A percentile compares a stretch with the other conserved stretches of the same genome.
Conservation (phyloP, 2,329 filamentous ascomycete genomes). For the Botrytis paeoniae region DNA sequence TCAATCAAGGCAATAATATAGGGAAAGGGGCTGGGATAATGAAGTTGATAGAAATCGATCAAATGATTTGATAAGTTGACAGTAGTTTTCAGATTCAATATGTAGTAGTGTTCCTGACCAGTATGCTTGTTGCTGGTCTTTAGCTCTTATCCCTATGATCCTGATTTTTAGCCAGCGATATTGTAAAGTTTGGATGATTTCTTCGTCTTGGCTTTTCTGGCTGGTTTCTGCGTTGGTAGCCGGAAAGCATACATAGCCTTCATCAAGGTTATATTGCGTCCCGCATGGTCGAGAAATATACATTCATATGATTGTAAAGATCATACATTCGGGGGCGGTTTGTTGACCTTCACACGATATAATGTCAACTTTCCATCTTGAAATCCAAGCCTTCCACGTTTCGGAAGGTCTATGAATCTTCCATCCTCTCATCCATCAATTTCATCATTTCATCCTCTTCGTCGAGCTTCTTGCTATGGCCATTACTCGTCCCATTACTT, state of each 20-base stretch:
- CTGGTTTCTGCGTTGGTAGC: background rate
- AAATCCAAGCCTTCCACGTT: background rate
- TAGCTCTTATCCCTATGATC: background rate
- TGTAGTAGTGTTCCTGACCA: background rate
- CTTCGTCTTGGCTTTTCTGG: background rate
- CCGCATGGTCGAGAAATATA: background rate
- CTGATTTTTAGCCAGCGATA: background rate
- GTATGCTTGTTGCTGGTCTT: background rate
- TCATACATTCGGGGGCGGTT: background rate
- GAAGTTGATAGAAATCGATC: background rate
- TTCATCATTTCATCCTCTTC: constrained; percentile 23
- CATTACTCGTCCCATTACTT: background rate
- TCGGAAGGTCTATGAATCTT: background rate
- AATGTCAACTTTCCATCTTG: background rate
- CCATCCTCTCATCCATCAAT: constrained; percentile 32
- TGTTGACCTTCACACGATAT: background rate
- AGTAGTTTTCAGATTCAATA: background rate
- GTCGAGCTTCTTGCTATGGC: background rate
- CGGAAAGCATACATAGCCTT: background rate
- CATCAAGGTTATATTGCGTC: background rate
- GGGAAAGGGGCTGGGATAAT: background rate
- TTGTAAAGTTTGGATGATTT: background rate
- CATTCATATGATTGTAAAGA: background rate
- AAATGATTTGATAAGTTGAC: too few relatives aligned
- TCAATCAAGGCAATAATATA: background rate